phyloP scores from a whole-genome alignment of 768 basidiomycete species.

The Scleroderma citrinum region DNA sequence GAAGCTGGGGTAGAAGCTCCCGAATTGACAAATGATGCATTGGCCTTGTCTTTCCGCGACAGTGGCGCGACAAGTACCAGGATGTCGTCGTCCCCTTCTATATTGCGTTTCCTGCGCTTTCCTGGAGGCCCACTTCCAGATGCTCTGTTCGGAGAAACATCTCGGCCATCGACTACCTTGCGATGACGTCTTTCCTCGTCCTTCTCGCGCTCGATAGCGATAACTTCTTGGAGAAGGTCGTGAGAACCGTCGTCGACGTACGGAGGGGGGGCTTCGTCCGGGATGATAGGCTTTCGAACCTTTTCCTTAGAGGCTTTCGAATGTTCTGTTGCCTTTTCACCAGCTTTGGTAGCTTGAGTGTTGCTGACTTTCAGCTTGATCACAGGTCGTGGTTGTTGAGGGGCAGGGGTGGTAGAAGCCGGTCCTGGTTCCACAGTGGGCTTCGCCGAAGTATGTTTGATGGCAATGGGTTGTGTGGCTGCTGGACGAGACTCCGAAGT shows the following conservation, averaged over 20 bases:
- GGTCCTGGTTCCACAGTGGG: slow-evolving; percentile 6
- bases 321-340: slow-evolving; percentile 22
- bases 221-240: slow-evolving; percentile 74
- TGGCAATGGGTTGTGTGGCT: slow-evolving; percentile 21
- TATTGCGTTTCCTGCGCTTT: slow-evolving; percentile 53
- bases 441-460: slow-evolving; percentile 16
- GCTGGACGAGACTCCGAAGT: slow-evolving; percentile 25
- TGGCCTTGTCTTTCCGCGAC: slow-evolving; percentile 45
- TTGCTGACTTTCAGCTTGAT: slow-evolving; percentile 66
- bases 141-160: slow-evolving; percentile 32
- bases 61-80: slow-evolving; percentile 53
- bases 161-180: slow-evolving; percentile 35
- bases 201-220: slow-evolving; percentile 71
- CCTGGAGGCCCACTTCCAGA: slow-evolving; percentile 33
- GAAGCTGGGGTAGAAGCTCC: slow-evolving; percentile 35
- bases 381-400: slow-evolving; percentile 44
- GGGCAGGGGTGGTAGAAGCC: slow-evolving; percentile 20
- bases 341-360: slow-evolving; percentile 29
- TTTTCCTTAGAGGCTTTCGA: slow-evolving; percentile 36
- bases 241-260: slow-evolving; percentile 79
- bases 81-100: slow-evolving; percentile 56
- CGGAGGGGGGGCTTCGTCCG: slow-evolving; percentile 50
- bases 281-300: slow-evolving; percentile 38
- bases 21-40: slow-evolving; percentile 32
- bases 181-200: slow-evolving; percentile 48